These are phyloP conservation scores for Lizonia empirigonia DNA, from an alignment of 2,329 filamentous ascomycete genomes.

Conservation along the genomic window DNA sequence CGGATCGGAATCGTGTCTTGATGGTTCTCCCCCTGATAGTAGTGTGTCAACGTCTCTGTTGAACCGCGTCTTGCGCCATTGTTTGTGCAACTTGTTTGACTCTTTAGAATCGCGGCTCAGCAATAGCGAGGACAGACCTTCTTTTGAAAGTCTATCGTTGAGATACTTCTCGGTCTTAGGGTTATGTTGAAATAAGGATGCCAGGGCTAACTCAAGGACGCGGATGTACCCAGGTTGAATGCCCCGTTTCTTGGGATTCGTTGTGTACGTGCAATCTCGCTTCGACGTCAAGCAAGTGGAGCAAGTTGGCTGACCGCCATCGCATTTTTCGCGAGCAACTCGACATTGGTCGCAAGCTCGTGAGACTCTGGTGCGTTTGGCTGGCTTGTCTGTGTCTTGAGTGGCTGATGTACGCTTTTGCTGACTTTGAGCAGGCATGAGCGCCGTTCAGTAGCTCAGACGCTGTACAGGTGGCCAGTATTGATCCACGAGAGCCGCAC, in stretches of 20 bases:
- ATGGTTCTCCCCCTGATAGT: conserved; percentile 56
- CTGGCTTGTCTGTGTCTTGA: conserved; percentile 28
- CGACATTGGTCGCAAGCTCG: conserved; percentile 73
- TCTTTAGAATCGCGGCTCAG: conserved; percentile 59
- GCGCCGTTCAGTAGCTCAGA: conserved; percentile 5
- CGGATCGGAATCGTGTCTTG: conserved; percentile 25
- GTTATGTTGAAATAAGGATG: conserved; percentile 68
- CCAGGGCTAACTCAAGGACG: conserved; percentile 71
- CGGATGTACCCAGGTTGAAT: conserved; percentile 81
- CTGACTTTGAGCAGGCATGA: conserved; percentile 37
- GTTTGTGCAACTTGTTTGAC: conserved; percentile 63
- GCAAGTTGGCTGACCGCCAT: conserved; percentile 70
- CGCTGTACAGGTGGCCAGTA: background rate
- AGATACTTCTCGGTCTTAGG: conserved; percentile 65
- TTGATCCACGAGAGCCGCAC: background rate
- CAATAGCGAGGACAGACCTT: conserved; percentile 56
- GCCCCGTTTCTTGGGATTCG: conserved; percentile 75
- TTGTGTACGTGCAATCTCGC: conserved; percentile 72
- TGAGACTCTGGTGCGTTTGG: conserved; percentile 67
- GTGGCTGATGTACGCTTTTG: conserved; percentile 32
- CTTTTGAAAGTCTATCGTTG: conserved; percentile 58
- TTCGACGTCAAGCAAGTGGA: conserved; percentile 68
- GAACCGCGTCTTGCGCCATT: conserved; percentile 67
- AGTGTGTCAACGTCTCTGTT: conserved; percentile 67
- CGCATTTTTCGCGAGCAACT: conserved; percentile 72